Evolutionary conservation across 345 rosid species (phyloP).

Genomic region (Gossypium rotundifolium): DNA sequence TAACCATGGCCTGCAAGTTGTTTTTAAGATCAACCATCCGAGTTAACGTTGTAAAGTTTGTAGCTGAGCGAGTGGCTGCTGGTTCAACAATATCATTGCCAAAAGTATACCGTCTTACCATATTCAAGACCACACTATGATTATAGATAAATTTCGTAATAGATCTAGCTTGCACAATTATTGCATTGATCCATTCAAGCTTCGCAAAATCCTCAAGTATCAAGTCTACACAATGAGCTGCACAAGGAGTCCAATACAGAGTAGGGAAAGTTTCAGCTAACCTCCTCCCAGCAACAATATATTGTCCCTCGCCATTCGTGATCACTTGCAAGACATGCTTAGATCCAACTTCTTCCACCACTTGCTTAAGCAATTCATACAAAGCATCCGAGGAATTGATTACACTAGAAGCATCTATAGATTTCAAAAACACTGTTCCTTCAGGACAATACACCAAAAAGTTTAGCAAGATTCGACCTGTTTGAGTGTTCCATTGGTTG

Average conservation of each 20-base stretch:
- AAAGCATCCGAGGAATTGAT: slow-evolving; percentile 47
- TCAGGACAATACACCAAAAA: slow-evolving; percentile 60
- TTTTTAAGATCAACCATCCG: slow-evolving; percentile 51
- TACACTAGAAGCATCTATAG: slow-evolving; percentile 52
- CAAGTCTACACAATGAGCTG: slow-evolving; percentile 57
- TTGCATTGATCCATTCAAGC: slow-evolving; percentile 56
- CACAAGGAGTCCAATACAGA: slow-evolving; percentile 88
- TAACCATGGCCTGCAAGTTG: slow-evolving; percentile 72
- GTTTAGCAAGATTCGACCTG: slow-evolving; percentile 43
- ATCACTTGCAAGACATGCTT: slow-evolving; percentile 78
- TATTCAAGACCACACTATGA: slow-evolving; percentile 59
- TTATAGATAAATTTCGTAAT: slow-evolving; percentile 80
- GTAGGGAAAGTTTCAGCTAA: slow-evolving; percentile 63
- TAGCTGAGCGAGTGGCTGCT: slow-evolving; percentile 49
- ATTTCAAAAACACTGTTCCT: slow-evolving; percentile 61
- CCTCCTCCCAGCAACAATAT: slow-evolving; percentile 48
- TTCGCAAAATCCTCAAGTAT: slow-evolving; percentile 72
- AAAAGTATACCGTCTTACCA: slow-evolving; percentile 58
- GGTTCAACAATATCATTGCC: slow-evolving; percentile 74
- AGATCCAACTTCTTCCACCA: slow-evolving; percentile 75
- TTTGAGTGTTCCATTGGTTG: slow-evolving; percentile 46
- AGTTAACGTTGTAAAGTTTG: slow-evolving; percentile 61
- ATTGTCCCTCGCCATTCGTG: slow-evolving; percentile 57
- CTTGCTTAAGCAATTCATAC: slow-evolving; percentile 54
- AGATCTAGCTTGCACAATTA: slow-evolving; percentile 69